Evolutionary conservation across 495 filamentous ascomycete genomes (phyloP).

Genomic region (Cercophora samala): DNA sequence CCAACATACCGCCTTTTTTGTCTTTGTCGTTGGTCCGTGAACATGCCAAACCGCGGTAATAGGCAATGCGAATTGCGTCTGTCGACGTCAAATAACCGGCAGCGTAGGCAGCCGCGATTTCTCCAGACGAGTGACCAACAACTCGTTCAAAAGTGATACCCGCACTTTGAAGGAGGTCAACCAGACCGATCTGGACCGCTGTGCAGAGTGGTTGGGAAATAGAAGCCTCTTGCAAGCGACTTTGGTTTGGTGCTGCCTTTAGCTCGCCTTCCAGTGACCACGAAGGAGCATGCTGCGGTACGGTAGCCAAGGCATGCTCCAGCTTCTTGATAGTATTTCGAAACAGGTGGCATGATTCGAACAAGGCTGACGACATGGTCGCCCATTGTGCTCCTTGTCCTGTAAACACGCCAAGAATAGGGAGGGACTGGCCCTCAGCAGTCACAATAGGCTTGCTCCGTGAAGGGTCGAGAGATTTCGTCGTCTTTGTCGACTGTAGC

Average conservation of each 20-base stretch:
- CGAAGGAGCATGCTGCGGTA: background rate
- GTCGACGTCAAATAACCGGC: conserved; percentile 40
- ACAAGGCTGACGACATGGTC: conserved; percentile 42
- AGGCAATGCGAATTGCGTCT: conserved; percentile 49
- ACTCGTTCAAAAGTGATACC: conserved; percentile 44
- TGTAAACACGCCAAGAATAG: conserved; percentile 29
- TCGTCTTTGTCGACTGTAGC: background rate
- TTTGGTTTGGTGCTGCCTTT: background rate
- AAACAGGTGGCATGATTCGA: background rate
- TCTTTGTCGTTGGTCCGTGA: background rate
- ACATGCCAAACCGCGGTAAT: conserved; percentile 34
- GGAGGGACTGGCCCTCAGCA: conserved; percentile 14
- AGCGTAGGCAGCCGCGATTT: conserved; percentile 52
- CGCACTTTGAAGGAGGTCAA: conserved; percentile 41
- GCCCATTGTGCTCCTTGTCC: conserved; percentile 38
- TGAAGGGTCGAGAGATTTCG: background rate
- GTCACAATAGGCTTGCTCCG: background rate
- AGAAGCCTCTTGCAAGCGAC: background rate
- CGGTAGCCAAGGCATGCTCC: background rate
- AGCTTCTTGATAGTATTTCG: background rate
- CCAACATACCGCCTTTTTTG: background rate
- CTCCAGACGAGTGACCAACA: conserved; percentile 58
- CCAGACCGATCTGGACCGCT: conserved; percentile 45
- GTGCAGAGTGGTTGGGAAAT: conserved; percentile 49
- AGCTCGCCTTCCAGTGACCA: conserved; percentile 1